These are phyloP conservation scores for Sugiyamaella lignohabitans DNA, from an alignment of 805 yeast species.

Conservation along the genomic window DNA sequence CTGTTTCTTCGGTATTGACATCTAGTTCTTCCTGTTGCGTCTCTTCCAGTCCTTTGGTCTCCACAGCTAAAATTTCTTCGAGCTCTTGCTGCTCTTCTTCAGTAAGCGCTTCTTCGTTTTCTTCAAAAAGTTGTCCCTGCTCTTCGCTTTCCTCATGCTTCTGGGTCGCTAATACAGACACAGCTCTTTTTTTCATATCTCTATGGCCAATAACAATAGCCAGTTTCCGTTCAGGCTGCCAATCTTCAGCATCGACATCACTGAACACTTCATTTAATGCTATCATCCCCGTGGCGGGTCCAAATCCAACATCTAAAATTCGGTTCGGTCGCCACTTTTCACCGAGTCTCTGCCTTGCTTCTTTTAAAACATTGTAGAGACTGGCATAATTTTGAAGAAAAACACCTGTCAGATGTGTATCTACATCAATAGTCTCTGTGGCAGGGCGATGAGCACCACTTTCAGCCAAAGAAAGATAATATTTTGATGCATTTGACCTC, in stretches of 20 bases:
- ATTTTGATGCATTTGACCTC: conserved; percentile 53
- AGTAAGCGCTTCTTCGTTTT: not conserved
- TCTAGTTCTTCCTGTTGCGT: conserved; percentile 4
- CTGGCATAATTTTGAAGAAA: conserved; percentile 79
- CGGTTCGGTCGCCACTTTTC: conserved; percentile 54
- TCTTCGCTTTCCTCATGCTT: not conserved
- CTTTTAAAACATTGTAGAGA: conserved; percentile 56
- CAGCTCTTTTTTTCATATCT: conserved; percentile 78
- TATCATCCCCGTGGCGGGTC: conserved; percentile 88
- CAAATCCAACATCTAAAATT: conserved; percentile 75
- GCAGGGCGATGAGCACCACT: conserved; percentile 50
- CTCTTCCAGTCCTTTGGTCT: not conserved
- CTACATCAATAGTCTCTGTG: conserved; percentile 38
- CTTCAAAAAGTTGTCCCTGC: conserved; percentile 1
- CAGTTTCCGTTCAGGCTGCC: conserved; percentile 57
- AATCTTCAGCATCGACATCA: conserved; percentile 33
- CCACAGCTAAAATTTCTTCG: not conserved
- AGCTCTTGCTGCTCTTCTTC: not conserved
- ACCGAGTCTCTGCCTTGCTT: conserved; percentile 53
- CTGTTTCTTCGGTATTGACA: not conserved
- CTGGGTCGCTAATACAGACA: conserved; percentile 67
- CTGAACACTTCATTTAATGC: conserved; percentile 83
- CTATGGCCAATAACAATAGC: conserved; percentile 63
- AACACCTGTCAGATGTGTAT: conserved; percentile 72
- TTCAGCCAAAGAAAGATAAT: conserved; percentile 46